These are phyloP conservation scores for Cordyceps tenuipes DNA, from an alignment of 2,329 filamentous ascomycete species.

Conservation along the genomic window DNA sequence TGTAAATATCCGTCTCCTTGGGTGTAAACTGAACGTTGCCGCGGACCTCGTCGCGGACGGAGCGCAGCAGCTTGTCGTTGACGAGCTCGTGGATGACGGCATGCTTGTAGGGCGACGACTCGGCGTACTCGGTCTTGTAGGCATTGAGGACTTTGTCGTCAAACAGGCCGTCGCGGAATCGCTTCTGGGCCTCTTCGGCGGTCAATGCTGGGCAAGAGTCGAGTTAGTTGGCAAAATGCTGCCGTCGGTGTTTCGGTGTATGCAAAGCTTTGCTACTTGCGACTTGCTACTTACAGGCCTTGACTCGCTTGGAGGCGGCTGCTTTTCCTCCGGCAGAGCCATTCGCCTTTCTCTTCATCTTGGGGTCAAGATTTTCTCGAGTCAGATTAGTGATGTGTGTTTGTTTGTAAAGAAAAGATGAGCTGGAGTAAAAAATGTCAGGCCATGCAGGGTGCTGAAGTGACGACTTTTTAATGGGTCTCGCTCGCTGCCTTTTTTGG, in stretches of 20 bases:
- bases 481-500: background rate
- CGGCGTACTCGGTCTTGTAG: conserved; percentile 55
- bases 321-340: background rate
- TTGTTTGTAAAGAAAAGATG: background rate
- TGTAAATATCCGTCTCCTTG: conserved; percentile 99
- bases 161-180: conserved; percentile 61
- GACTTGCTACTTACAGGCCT: background rate
- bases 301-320: background rate
- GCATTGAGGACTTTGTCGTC: conserved; percentile 46
- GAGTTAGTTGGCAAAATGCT: background rate
- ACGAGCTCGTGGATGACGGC: conserved; percentile 79
- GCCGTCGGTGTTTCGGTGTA: background rate
- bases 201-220: conserved; percentile 31
- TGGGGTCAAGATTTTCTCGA: background rate
- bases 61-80: conserved; percentile 70
- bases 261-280: background rate
- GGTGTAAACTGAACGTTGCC: conserved; percentile 90
- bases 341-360: conserved; percentile 12
- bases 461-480: conserved; percentile 12
- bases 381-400: background rate
- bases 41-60: conserved; percentile 81
- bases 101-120: conserved; percentile 75
- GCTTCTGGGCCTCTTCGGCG: conserved; percentile 41
- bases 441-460: conserved; percentile 1
- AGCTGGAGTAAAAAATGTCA: conserved; percentile 5